Conservation (phyloP, 306 rosid genomes). For the Abrus pulchellus region DNA sequence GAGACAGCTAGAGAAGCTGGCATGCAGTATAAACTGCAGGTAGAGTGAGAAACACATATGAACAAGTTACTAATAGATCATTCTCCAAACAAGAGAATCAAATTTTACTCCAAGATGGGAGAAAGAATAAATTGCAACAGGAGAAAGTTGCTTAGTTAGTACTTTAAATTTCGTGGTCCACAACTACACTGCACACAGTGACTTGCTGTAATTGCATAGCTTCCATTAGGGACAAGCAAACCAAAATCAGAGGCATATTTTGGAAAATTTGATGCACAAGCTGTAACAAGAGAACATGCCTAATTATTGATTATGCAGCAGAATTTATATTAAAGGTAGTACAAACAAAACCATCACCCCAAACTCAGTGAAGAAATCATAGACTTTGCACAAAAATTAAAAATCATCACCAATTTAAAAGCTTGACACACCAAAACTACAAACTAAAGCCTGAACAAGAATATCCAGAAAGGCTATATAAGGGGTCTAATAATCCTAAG, state of each 20-base stretch:
- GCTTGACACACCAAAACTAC: background rate
- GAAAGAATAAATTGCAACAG: constrained; percentile 3
- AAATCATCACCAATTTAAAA: background rate
- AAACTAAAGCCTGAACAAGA: background rate
- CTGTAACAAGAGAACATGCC: background rate
- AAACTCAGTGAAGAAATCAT: background rate
- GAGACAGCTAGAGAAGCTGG: constrained; percentile 7
- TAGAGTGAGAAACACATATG: background rate
- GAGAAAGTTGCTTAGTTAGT: background rate
- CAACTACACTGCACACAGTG: constrained; percentile 28
- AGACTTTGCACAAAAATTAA: background rate
- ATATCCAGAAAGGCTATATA: background rate
- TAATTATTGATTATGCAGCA: constrained; percentile 10
- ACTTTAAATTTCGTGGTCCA: background rate
- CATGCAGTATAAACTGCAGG: constrained; percentile 15
- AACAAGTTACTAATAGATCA: background rate
- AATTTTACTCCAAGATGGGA: background rate
- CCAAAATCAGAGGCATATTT: background rate
- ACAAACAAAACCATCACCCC: background rate
- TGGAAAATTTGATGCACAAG: constrained; percentile 25
- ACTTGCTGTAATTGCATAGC: constrained; percentile 2
- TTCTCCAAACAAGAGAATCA: background rate
- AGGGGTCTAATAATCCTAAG: background rate
- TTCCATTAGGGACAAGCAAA: constrained; percentile 24
- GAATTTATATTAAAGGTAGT: background rate